Base-by-base conservation (phyloP, 768 basidiomycete species). In the Kwoniella sp. region DNA sequence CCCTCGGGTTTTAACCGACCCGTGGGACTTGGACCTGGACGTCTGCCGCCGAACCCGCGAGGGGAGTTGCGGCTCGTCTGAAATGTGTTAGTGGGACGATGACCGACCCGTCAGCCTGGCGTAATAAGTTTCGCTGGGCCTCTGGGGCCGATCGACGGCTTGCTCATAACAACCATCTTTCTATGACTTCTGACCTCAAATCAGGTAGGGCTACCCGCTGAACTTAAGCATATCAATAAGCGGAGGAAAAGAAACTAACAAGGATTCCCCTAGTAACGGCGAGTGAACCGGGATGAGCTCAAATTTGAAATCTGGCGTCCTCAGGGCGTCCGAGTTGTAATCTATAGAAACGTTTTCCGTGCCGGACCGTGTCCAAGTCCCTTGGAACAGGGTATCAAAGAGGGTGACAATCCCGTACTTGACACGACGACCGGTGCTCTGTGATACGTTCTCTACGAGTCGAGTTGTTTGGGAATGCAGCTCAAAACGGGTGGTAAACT, bases 201-300 rank as follows among this genome's bases (percentile, higher is more conserved):
- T 84, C 83, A 82, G 82, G 82, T 80, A 82, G 82, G 83, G 83
- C 79, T 84, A 85, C 84, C 83, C 81, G 80, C 83, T 83, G 82
- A 84, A 85, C 82, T 85, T 85, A 84, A 85, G 84, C 83, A 84
- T 84, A 85, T 85, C 82, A 85, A 84, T 84, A 84, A 86, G 84
- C 81, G 81, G 83, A 85, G 84, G 84, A 85, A 85, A 86, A 86
- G 84, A 84, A 86, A 86, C 83, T 84, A 85, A 85, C 84, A 81
- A 84, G 84, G 84, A 84, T 85, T 85, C 82, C 84, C 83, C 80
- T 83, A 84, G 84, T 85, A 85, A 83, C 84, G 82, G 84, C 82
- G 81, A 85, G 84, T 83, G 84, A 84, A 85, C 81, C 77, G 81
- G 84, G 83, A 85, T 81, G 77, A 84, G 82, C 83, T 84, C 84